Base-by-base conservation (phyloP, 495 filamentous ascomycete species). In the Aspergillus haitiensis region DNA sequence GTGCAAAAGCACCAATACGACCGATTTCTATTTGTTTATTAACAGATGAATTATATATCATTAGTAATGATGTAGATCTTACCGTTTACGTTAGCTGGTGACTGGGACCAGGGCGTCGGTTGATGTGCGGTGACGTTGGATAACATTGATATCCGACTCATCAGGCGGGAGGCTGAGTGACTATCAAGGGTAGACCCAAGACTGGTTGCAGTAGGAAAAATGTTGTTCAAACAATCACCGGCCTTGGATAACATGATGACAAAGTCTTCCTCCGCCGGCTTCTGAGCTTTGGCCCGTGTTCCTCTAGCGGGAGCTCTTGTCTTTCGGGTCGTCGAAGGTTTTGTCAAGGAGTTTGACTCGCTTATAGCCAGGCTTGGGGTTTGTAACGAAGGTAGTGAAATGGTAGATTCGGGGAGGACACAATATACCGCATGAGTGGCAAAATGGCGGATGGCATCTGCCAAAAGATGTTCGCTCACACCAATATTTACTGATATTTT, bases 351-450 rank as follows among this genome's bases (percentile, higher is more conserved):
- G 13, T 8, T 59, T 6, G 56, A 8, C 52, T 71, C 66, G 34
- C 70, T 64, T 16, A 56, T 56, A 18, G 52, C 51, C 46, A 68
- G 72, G 45, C 51, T 61, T 1, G 71, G 68, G 5, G 71, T 63
- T 39, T 69, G 68, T 35, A 92, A 75, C 4, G 89, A 85, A 8
- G 92, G 91, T 59, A 92, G 83, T 0, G 89, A 92, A 35, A 94
- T 88, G 5, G 91, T 96, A 6, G 94, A 98, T 60, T 98, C 94
- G 7, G 91, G 88, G 27, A 98, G 79, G 15, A 93, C 86, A 40
- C 89, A 94, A 70, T 92, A 96, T 1, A 93, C 87, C 9, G 92
- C 87, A 74, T 98, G 91, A 4, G 81, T 77, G 12, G 84, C 79
- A 73, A 98, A 86, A 51, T 86, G 79, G 16, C 86, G 83, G 62